Conservation (phyloP, 495 filamentous ascomycete species). For the Penicillium coffeae region DNA sequence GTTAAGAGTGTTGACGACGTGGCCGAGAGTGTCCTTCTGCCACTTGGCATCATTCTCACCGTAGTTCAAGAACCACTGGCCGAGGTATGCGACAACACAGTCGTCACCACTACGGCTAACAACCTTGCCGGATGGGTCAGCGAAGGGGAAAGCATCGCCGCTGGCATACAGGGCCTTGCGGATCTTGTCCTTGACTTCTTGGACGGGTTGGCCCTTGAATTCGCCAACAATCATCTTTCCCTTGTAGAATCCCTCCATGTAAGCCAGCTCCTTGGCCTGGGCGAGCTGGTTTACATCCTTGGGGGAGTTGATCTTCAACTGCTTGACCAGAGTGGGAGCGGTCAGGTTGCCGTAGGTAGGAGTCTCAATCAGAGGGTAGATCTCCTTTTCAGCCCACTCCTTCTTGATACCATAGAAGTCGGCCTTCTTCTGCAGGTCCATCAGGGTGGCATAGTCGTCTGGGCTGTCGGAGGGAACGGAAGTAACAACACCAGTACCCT, state of each 20-base stretch:
- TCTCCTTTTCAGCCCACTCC: conserved; percentile 90
- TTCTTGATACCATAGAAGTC: conserved; percentile 96
- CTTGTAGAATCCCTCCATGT: conserved; percentile 97
- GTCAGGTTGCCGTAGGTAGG: conserved; percentile 83
- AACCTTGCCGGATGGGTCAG: conserved; percentile 86
- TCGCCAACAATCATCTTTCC: conserved; percentile 87
- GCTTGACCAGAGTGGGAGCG: conserved; percentile 78
- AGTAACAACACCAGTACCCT: conserved; percentile 95
- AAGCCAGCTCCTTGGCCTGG: conserved; percentile 92
- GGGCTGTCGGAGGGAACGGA: conserved; percentile 94
- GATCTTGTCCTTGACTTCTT: conserved; percentile 82
- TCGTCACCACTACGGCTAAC: conserved; percentile 82
- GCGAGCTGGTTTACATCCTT: conserved; percentile 88
- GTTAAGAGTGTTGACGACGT: conserved; percentile 73
- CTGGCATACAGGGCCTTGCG: conserved; percentile 71
- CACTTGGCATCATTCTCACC: conserved; percentile 78
- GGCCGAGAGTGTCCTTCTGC: conserved; percentile 66
- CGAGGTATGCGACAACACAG: conserved; percentile 87
- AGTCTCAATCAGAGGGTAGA: conserved; percentile 83
- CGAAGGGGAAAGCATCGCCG: conserved; percentile 84
- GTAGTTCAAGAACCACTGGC: conserved; percentile 97
- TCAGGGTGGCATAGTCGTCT: conserved; percentile 88
- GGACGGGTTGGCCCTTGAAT: conserved; percentile 82
- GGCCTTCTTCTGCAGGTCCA: conserved; percentile 90
- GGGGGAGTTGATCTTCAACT: conserved; percentile 93